These are phyloP conservation scores for Abrus pulchellus DNA, from an alignment of 306 rosid species.

Conservation along the genomic window DNA sequence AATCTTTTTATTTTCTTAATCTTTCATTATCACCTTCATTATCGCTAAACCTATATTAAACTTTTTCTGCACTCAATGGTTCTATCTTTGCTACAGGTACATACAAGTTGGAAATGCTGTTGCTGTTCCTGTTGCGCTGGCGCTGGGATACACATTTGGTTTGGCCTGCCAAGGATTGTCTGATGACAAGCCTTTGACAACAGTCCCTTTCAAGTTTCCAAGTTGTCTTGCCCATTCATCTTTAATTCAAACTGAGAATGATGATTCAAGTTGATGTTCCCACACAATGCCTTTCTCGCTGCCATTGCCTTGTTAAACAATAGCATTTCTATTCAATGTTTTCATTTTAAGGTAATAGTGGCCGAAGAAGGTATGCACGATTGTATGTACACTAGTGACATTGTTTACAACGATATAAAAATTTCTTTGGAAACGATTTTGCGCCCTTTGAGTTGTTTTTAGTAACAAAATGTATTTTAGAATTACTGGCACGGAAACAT, in stretches of 20 bases:
- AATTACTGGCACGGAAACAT: neutral
- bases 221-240: conserved; percentile 47
- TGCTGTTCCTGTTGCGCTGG: conserved; percentile 63
- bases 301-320: neutral
- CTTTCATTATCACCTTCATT: neutral
- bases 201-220: conserved; percentile 49
- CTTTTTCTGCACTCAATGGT: neutral
- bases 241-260: conserved; percentile 16
- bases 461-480: neutral
- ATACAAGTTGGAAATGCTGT: conserved; percentile 63
- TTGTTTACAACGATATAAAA: neutral
- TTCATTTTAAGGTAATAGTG: neutral
- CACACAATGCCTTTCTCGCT: neutral
- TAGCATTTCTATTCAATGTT: neutral
- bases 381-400: neutral
- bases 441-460: neutral
- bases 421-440: neutral
- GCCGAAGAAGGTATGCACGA: neutral
- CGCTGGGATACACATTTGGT: conserved; percentile 58
- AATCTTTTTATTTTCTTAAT: neutral
- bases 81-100: conserved; percentile 39
- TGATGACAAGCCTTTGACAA: conserved; percentile 53
- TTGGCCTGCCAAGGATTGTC: conserved; percentile 55
- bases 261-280: conserved; percentile 33
- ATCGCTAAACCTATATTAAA: too few species aligned